Evolutionary conservation across 2,329 filamentous ascomycete species (phyloP).

Genomic region (Hypoxylon sp.): DNA sequence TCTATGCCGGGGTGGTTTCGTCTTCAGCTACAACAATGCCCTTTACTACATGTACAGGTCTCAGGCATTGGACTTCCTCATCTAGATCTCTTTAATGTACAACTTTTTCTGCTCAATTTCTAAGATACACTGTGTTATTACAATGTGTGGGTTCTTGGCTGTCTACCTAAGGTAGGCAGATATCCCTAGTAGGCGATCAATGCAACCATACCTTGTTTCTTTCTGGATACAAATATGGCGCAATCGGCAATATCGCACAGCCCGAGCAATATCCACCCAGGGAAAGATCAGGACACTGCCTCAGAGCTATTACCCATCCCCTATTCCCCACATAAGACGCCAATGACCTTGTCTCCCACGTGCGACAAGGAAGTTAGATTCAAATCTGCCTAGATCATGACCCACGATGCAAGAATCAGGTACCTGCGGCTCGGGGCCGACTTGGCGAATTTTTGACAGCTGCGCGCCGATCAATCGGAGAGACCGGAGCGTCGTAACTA

Average conservation of each 20-base stretch:
- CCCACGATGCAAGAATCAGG: constrained; percentile 9
- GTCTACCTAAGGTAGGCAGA: neutral
- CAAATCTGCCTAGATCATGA: constrained; percentile 29
- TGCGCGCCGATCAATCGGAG: constrained; percentile 17
- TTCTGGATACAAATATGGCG: constrained; percentile 8
- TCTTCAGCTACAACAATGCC: constrained; percentile 14
- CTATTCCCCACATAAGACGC: constrained; percentile 2
- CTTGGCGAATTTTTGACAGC: constrained; percentile 18
- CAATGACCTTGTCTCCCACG: constrained; percentile 28
- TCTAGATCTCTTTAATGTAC: constrained; percentile 18
- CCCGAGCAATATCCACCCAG: neutral
- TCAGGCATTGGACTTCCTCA: neutral
- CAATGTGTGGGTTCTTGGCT: constrained; percentile 9
- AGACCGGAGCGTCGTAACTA: constrained; percentile 11
- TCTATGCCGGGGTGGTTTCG: constrained; percentile 1
- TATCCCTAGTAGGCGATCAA: constrained; percentile 18
- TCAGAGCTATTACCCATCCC: neutral
- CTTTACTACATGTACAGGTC: constrained; percentile 11
- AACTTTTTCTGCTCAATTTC: neutral
- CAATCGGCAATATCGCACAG: constrained; percentile 22
- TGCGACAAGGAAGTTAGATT: constrained; percentile 13
- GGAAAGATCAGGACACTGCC: constrained; percentile 6
- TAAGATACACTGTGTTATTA: constrained; percentile 16
- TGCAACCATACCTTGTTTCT: constrained; percentile 17
- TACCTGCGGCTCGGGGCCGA: constrained; percentile 7